Base-by-base conservation (phyloP, 176 grass and related monocot genomes). In the Avena sativa region DNA sequence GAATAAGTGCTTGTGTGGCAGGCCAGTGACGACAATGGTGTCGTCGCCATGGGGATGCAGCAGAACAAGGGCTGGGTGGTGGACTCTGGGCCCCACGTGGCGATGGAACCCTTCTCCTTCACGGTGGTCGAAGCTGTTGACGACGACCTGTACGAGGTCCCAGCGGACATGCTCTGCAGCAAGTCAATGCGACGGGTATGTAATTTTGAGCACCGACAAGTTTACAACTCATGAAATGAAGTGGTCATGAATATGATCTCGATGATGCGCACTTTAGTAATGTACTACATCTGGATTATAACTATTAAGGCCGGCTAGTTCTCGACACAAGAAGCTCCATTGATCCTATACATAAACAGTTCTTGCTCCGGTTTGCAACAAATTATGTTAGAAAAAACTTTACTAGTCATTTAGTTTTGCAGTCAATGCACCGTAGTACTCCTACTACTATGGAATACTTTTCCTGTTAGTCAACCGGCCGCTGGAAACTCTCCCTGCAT, bases 91-190 rank as follows among this genome's bases (percentile, higher is more conserved):
- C 1, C 26, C 28, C 10, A 38, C 2, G 1, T 9, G n/a, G 43
- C 0, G 0, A 68, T 61, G 19, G 49, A 67, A 47, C 17, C 16
- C 10, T 69, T 50, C 80, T 40, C 47, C 63, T n/a, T 23, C 34
- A 43, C 20, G 52, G 52, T 26, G 68, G 67, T 56, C 11, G n/a
- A 57, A 70, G 81, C 49, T 21, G 67, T 73, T 23, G 81, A 83
- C 34, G 52, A 69, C 1, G 68, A 84, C 68, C 38, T 84, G 7
- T 83, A 83, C 6, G 14, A 71, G 8, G 20, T 73, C 52, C 67
- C 81, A 15, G 4, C 32, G 0, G n/a, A 73, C 13, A 59, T 83
- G 34, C n/a, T 73, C n/a, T 58, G 10, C 52, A n/a, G 21, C 32
- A 73, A 83, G 52, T 30, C 63, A 21, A 66, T 32, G 0, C 12